Base-by-base conservation (phyloP, 2,329 filamentous ascomycete species). In the Hawksworthiomyces lignivorus region DNA sequence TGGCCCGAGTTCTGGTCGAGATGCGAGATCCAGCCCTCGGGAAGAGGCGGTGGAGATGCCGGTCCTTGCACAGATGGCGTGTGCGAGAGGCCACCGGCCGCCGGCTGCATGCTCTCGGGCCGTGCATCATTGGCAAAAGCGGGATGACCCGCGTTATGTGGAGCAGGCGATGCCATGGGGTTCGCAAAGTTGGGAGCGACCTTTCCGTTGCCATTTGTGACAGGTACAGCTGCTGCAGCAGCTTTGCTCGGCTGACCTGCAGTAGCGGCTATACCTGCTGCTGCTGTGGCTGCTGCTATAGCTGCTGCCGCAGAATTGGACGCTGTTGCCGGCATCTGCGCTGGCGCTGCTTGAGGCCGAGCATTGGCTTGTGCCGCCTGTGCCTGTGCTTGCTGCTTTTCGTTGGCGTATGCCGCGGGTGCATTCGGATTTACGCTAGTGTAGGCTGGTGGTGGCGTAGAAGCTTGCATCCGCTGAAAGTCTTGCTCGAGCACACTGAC, bases 1-100 rank as follows among this genome's bases (percentile, higher is more conserved):
- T 97, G 90, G 2, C 92, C 92, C 3, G 90, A 97, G 57, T 85
- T 95, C 51, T 87, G 85, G 59, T 98, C 92, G 5, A 97, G 72
- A 60, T 97, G 92, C 17, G 92, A 87, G 56, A 98, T 97, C 92
- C 92, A 98, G 26, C 92, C 92, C 65, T 98, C 92, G 6, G 92
- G 92, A 14, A 98, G 72, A 3, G 90, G 92, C 18, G 92, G 92
- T 24, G 92, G 92, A 14, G 88, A 94, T 20, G 83, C 78, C 22
- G 87, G 87, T 1, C 82, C 60, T 44, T 62, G 62, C n/a, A 69
- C 62, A 0, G 69, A 69, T 1, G 64, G 63, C 9, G 65, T 68
- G 36, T 67, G 65, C 22, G 62, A 57, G 48, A 74, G 63, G 50
- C 63, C 51, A 50, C 65, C 52, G 48, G 74, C 71, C 32, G 68